Evolutionary conservation across 1,139 yeast genomes (phyloP).

Genomic region (Pichia kudriavzevii): DNA sequence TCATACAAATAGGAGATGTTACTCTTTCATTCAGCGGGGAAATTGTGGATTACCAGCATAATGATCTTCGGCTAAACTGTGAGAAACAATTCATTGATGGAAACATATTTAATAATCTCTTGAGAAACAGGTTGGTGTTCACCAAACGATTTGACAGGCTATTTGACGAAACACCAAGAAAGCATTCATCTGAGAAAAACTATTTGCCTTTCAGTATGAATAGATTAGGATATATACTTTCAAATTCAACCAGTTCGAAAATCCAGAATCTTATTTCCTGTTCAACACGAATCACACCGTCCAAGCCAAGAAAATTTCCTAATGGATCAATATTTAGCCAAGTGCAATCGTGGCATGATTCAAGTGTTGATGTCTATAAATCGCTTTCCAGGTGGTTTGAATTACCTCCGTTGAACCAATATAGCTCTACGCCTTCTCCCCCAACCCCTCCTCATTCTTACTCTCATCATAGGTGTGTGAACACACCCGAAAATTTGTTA

Average conservation of each 20-base stretch:
- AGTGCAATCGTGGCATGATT: conserved; percentile 3
- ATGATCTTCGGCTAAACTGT: conserved; percentile 25
- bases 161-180: conserved; percentile 11
- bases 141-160: conserved; percentile 6
- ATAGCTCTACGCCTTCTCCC: conserved; percentile 26
- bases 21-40: conserved; percentile 22
- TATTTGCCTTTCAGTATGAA: conserved; percentile 26
- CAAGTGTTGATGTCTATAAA: conserved; percentile 14
- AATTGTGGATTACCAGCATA: conserved; percentile 22
- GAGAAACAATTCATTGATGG: too few relatives aligned
- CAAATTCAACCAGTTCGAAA: conserved; percentile 9
- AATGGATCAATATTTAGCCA: conserved; percentile 23
- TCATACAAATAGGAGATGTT: conserved; percentile 17
- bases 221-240: conserved; percentile 23
- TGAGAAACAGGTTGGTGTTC: conserved; percentile 18
- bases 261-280: neutral
- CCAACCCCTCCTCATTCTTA: conserved; percentile 27
- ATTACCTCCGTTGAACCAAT: conserved; percentile 29
- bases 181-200: conserved; percentile 11
- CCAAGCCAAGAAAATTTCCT: conserved; percentile 23
- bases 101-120: conserved; percentile 24
- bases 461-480: conserved; percentile 17
- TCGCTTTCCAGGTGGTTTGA: conserved; percentile 28
- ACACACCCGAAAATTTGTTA: conserved; percentile 27
- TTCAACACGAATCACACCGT: conserved; percentile 3